Evolutionary conservation across 2,329 filamentous ascomycete species (phyloP).

Genomic region (Monosporascus ibericus): DNA sequence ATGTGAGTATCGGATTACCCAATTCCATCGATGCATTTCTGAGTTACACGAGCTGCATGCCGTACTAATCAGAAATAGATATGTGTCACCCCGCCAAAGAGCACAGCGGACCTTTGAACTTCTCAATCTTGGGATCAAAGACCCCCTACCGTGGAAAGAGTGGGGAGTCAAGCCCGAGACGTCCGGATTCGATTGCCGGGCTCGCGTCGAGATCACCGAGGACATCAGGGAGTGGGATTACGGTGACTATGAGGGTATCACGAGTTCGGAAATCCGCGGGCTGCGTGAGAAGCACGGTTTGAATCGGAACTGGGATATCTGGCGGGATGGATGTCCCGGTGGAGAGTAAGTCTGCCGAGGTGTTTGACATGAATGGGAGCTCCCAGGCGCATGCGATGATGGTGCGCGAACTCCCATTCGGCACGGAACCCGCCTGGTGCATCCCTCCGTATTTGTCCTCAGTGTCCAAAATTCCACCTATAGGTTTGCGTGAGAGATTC

Average conservation of each 20-base stretch:
- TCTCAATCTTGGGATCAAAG: slow-evolving; percentile 65
- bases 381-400: too few relatives aligned
- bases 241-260: slow-evolving; percentile 79
- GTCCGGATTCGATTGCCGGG: slow-evolving; percentile 43
- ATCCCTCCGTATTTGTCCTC: neutral
- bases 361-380: too few relatives aligned
- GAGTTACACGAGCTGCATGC: neutral
- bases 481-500: too few relatives aligned
- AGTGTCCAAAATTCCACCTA: too few relatives aligned
- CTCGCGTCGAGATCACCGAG: slow-evolving; percentile 61
- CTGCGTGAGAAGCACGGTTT: slow-evolving; percentile 51
- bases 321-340: slow-evolving; percentile 79
- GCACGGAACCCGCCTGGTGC: neutral
- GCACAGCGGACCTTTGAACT: slow-evolving; percentile 89
- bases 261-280: slow-evolving; percentile 60
- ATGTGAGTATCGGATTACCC: slow-evolving; percentile 50
- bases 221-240: slow-evolving; percentile 84
- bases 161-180: slow-evolving; percentile 33
- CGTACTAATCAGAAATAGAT: slow-evolving; percentile 38
- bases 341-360: slow-evolving; percentile 59
- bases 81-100: slow-evolving; percentile 79
- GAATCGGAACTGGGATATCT: slow-evolving; percentile 69
- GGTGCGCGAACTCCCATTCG: too few relatives aligned
- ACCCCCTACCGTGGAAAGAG: slow-evolving; percentile 63
- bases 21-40: neutral